Conservation (phyloP, 2,329 filamentous ascomycete genomes). For the Phialocephala subalpina region DNA sequence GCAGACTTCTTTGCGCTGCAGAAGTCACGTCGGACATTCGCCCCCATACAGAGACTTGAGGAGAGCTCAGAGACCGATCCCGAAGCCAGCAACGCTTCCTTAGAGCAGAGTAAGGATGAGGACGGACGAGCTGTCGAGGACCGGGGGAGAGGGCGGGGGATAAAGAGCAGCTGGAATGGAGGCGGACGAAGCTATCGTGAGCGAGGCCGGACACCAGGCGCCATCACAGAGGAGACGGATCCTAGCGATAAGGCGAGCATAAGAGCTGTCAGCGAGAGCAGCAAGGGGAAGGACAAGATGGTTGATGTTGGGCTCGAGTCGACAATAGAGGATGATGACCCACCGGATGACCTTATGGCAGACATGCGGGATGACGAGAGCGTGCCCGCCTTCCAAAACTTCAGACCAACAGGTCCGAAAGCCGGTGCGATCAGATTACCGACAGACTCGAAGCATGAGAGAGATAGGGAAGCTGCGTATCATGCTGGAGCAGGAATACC, state of each 20-base stretch:
- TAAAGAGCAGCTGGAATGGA: conserved; percentile 72
- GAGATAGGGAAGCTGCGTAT: conserved; percentile 36
- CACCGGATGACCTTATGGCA: conserved; percentile 65
- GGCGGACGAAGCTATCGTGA: conserved; percentile 41
- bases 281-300: conserved; percentile 71
- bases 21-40: conserved; percentile 87
- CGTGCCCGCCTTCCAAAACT: conserved; percentile 69
- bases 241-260: conserved; percentile 38
- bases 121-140: conserved; percentile 53
- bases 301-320: conserved; percentile 88
- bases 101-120: conserved; percentile 61
- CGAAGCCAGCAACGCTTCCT: conserved; percentile 64
- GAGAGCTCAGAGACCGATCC: conserved; percentile 87
- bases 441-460: conserved; percentile 32
- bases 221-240: conserved; percentile 46
- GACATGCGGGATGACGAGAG: conserved; percentile 60
- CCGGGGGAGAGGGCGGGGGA: conserved; percentile 55
- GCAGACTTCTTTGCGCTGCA: conserved; percentile 95
- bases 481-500: conserved; percentile 31
- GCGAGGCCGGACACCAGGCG: conserved; percentile 38
- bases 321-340: conserved; percentile 64
- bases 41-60: conserved; percentile 75
- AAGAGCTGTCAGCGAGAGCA: conserved; percentile 40
- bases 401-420: conserved; percentile 46
- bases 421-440: conserved; percentile 42